Evolutionary conservation across 192 early-diverging fungal genomes (phyloP), one percentile per base, ranked within the genome.

Genomic region (Coemansia sp.): DNA sequence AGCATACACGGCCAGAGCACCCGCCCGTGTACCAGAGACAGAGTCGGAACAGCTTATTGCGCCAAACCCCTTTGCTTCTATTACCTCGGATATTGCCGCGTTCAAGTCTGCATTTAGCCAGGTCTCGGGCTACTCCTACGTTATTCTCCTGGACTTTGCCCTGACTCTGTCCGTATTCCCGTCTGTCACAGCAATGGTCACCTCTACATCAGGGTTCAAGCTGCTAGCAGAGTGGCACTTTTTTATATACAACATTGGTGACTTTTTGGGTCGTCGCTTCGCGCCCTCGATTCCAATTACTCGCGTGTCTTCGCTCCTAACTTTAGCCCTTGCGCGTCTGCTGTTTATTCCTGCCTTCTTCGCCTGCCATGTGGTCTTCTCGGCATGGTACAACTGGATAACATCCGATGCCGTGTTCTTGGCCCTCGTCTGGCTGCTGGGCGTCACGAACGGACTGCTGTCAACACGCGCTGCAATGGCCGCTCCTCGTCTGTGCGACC

Each of bases 131-230:
- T 68, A 87, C 54, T 79, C 80, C 29, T 83, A 88, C 51, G 77
- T 87, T 13, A 82, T 91, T 6, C 70, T 85, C 5, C 74, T 91
- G 24, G 84, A 89, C 36, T 93, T 91, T 76, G 66, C 85, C 11
- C 73, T 93, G 47, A 95, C 93, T 0, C 73, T 95, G 16, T 82
- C 88, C 13, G 73, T 93, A 10, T 95, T 90, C 72, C 93, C 93
- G 0, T 90, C 92, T 11, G 84, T 94, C 42, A 95, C 93, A 2
- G 79, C 90, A 1, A 76, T 90, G 29, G 88, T 94, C 51, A 89
- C 36, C 63, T 86, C 83, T 65, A 86, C 78, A 51, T 81, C 57
- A 43, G 74, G 51, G 29, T 75, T 76, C 52, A 62, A 67, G 72
- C 69, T 83, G 67, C 64, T 74, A 70, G 77, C 77, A 33, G 84